Percentiles rank a stretch among this genome's conserved stretches.
Conservation (phyloP, 2,329 filamentous ascomycete genomes). For the Penicillium hordei region DNA sequence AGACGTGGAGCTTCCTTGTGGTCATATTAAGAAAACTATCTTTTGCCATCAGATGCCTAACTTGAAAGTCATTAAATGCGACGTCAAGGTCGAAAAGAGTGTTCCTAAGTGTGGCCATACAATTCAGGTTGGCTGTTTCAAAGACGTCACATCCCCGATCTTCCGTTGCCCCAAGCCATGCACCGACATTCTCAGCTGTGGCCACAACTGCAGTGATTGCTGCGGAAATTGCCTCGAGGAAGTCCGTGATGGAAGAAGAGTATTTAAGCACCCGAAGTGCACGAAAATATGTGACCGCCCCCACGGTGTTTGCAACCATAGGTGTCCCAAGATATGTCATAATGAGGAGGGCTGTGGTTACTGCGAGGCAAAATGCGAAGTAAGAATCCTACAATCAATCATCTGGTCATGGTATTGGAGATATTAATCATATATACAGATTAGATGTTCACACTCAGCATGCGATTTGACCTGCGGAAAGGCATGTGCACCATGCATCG, state of each 20-base stretch:
- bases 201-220: neutral
- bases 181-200: conserved; percentile 3
- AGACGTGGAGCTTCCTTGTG: conserved; percentile 12
- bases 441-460: conserved; percentile 9
- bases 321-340: conserved; percentile 8
- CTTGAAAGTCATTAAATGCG: conserved; percentile 2
- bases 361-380: conserved; percentile 13
- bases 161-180: conserved; percentile 11
- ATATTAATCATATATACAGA: conserved; percentile 6
- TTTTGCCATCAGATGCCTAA: conserved; percentile 1
- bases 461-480: conserved; percentile 7
- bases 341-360: conserved; percentile 4
- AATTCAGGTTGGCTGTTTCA: conserved; percentile 4
- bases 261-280: neutral
- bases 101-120: conserved; percentile 7
- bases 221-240: neutral
- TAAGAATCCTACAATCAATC: neutral
- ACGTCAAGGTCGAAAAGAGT: conserved; percentile 3
- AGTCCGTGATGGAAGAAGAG: neutral
- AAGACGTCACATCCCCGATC: neutral
- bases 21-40: conserved; percentile 4
- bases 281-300: conserved; percentile 10
- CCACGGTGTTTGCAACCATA: conserved; percentile 10
- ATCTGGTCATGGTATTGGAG: neutral
- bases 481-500: conserved; percentile 14